phyloP scores from a whole-genome alignment of 1,139 yeast genomes.

The Pichia sp. region DNA sequence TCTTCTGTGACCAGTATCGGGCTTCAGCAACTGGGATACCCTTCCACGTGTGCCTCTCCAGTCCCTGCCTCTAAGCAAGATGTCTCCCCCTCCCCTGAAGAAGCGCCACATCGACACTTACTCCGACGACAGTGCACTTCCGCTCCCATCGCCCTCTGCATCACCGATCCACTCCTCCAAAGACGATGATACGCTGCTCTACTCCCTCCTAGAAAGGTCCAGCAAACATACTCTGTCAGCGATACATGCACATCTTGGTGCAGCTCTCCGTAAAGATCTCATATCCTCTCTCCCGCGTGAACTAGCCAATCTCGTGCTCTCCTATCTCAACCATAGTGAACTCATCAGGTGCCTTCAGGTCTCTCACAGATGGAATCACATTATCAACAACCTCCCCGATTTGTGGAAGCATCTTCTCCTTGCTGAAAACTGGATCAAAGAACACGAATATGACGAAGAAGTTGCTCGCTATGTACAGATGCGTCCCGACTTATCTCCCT shows the following conservation, averaged over 20 bases:
- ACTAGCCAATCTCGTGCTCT: conserved; percentile 61
- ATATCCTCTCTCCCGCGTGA: conserved; percentile 68
- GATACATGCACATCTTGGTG: conserved; percentile 50
- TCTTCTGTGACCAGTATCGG: too few relatives aligned
- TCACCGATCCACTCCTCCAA: conserved; percentile 44
- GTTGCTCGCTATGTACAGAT: conserved; percentile 26
- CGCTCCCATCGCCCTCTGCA: conserved; percentile 64
- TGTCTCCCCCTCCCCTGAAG: conserved; percentile 1
- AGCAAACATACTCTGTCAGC: conserved; percentile 66
- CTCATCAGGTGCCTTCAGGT: conserved; percentile 59
- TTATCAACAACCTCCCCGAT: conserved; percentile 36
- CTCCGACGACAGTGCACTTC: conserved; percentile 27
- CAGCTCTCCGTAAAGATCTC: conserved; percentile 66
- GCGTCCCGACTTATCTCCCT: conserved; percentile 9
- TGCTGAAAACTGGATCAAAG: conserved; percentile 44
- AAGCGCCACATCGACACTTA: conserved; percentile 1
- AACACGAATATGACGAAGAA: conserved; percentile 30
- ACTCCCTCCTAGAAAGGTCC: conserved; percentile 49
- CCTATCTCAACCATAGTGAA: conserved; percentile 57
- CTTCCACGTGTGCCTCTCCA: too few relatives aligned
- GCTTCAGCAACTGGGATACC: too few relatives aligned
- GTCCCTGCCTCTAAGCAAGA: too few relatives aligned
- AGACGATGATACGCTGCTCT: conserved; percentile 28
- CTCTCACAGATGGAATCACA: conserved; percentile 58
- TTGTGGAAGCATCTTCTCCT: conserved; percentile 54